These are phyloP conservation scores for Solanum clarkiae DNA, from an alignment of 257 asterid genomes.

Conservation along the genomic window DNA sequence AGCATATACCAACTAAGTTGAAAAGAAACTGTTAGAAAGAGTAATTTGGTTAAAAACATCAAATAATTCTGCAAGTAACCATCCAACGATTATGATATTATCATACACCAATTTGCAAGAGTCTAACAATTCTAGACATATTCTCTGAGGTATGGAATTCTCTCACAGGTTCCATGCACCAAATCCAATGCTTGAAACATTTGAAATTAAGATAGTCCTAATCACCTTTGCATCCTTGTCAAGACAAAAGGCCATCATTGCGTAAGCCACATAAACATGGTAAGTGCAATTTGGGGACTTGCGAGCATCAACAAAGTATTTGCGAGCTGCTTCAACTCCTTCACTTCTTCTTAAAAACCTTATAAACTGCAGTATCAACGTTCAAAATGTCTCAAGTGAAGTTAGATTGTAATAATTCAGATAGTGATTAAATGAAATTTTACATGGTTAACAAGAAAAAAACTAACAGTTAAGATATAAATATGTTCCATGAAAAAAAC, in stretches of 20 bases:
- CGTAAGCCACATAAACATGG: constrained; percentile 97
- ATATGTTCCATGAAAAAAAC: neutral
- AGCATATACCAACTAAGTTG: neutral
- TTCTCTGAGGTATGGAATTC: neutral
- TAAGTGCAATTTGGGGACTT: constrained; percentile 92
- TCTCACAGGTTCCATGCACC: neutral
- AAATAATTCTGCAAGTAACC: neutral
- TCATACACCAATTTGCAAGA: neutral
- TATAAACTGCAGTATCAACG: constrained; percentile 39
- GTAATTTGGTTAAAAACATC: neutral
- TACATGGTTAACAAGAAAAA: neutral
- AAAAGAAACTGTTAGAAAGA: neutral
- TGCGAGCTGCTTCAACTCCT: constrained; percentile 96
- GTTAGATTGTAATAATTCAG: neutral
- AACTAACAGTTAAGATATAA: neutral
- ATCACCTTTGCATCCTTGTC: constrained; percentile 96
- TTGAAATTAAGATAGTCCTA: neutral
- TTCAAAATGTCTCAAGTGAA: neutral
- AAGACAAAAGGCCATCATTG: constrained; percentile 93
- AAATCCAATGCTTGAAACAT: neutral
- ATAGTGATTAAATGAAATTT: neutral
- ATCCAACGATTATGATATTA: neutral
- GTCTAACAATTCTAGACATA: neutral
- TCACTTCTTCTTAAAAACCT: constrained; percentile 91
- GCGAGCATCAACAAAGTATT: constrained; percentile 78